Evolutionary conservation across 164 flowering plant species (phyloP).

Genomic region (Macadamia integrifolia): DNA sequence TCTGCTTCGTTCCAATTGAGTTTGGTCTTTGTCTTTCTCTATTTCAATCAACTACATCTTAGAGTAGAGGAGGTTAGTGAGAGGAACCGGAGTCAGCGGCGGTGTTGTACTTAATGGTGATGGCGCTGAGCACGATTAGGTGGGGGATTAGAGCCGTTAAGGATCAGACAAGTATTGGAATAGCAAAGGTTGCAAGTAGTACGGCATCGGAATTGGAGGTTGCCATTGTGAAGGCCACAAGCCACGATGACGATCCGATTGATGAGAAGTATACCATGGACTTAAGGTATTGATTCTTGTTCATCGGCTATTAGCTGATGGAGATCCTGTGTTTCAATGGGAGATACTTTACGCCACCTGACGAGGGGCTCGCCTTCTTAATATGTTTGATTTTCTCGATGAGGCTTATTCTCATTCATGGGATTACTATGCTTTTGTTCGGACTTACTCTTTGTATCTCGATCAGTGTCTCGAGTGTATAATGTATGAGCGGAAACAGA

Average conservation of each 20-base stretch:
- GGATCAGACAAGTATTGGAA: conserved; percentile 76
- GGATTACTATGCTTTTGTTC: conserved; percentile 71
- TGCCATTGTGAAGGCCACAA: conserved; percentile 67
- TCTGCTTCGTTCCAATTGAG: not conserved
- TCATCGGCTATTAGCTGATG: conserved; percentile 52
- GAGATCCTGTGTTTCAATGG: conserved; percentile 42
- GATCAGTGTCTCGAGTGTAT: conserved; percentile 55
- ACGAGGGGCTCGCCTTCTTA: conserved; percentile 54
- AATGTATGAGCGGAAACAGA: conserved; percentile 36
- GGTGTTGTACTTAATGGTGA: conserved; percentile 9
- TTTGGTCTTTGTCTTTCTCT: not conserved
- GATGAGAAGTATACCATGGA: conserved; percentile 46
- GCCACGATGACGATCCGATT: conserved; percentile 68
- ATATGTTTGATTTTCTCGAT: conserved; percentile 65
- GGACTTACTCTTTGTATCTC: conserved; percentile 54
- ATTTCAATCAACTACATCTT: not conserved
- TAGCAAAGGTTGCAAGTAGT: conserved; percentile 71
- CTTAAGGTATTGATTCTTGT: conserved; percentile 59
- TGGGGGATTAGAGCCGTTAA: conserved; percentile 81
- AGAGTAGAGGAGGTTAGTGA: not conserved
- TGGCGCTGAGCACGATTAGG: conserved; percentile 57
- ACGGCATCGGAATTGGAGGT: conserved; percentile 71
- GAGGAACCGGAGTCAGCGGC: not conserved
- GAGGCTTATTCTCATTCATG: conserved; percentile 70
- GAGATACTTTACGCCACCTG: conserved; percentile 55